Evolutionary conservation across 176 grass and related monocot species (phyloP).

Genomic region (Cenchrus americanus): DNA sequence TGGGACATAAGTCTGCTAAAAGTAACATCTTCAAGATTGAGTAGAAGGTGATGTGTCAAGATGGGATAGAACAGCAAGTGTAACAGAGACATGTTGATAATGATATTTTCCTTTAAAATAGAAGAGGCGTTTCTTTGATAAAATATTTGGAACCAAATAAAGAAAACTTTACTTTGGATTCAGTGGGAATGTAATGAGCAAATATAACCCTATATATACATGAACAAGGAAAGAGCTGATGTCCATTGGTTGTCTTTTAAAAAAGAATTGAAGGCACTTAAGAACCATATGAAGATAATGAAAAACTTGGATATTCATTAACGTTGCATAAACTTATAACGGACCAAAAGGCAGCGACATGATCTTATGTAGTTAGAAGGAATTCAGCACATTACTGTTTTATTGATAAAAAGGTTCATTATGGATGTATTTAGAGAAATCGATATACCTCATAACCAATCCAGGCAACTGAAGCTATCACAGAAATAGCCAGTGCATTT

Average conservation of each 20-base stretch:
- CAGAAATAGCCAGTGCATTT: constrained; percentile 81
- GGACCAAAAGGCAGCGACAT: background rate
- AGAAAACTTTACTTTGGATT: background rate
- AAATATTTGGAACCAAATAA: background rate
- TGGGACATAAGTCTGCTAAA: background rate
- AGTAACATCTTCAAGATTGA: background rate
- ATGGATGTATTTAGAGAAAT: constrained; percentile 13
- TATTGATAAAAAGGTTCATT: constrained; percentile 17
- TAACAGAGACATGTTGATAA: background rate
- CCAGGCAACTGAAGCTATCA: constrained; percentile 95
- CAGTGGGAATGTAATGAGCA: background rate
- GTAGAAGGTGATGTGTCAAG: background rate
- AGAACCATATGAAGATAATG: background rate
- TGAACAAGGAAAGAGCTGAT: background rate
- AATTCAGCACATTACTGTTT: background rate
- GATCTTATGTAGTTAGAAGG: constrained; percentile 6
- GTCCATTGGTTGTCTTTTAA: background rate
- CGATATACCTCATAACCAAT: constrained; percentile 94
- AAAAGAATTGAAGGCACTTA: background rate
- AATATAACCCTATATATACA: background rate
- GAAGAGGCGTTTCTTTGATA: background rate
- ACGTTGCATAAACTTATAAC: no score
- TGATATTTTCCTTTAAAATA: background rate
- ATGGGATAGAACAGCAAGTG: background rate
- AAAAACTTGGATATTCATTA: background rate